phyloP scores from a whole-genome alignment of 1,284 basidiomycete genomes.

The Apiotrichum mycotoxinovorans region DNA sequence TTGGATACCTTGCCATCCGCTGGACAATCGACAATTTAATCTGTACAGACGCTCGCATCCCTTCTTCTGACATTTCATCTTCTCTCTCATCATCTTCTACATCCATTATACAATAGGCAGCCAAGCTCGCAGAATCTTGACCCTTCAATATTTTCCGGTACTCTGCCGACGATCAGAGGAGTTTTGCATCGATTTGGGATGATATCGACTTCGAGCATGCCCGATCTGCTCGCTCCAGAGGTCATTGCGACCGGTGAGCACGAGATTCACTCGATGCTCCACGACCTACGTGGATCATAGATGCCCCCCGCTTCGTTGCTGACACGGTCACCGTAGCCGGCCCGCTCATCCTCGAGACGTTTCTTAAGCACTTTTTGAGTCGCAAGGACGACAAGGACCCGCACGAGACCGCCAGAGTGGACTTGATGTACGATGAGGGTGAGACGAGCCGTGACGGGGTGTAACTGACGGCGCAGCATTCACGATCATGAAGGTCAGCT shows the following conservation, averaged over 20 bases:
- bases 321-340: conserved; percentile 53
- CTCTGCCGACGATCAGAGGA: too few species aligned
- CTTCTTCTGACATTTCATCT: too few species aligned
- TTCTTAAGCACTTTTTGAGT: conserved; percentile 77
- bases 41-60: too few species aligned
- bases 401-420: conserved; percentile 62
- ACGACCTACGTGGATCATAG: neutral
- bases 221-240: conserved; percentile 39
- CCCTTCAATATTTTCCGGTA: too few species aligned
- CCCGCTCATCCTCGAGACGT: conserved; percentile 69
- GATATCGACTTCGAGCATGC: conserved; percentile 21
- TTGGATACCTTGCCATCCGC: too few species aligned
- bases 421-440: conserved; percentile 74
- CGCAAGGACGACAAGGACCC: conserved; percentile 29
- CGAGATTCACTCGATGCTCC: too few species aligned
- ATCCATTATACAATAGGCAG: too few species aligned
- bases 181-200: too few species aligned
- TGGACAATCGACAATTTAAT: too few species aligned
- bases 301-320: neutral
- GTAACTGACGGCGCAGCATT: conserved; percentile 55
- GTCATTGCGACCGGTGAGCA: conserved; percentile 33
- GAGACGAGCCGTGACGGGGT: conserved; percentile 14
- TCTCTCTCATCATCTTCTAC: too few species aligned
- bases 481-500: conserved; percentile 67
- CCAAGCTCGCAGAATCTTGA: too few species aligned